phyloP scores from a whole-genome alignment of 2,329 filamentous ascomycete genomes.

The Periconia macrospinosa region DNA sequence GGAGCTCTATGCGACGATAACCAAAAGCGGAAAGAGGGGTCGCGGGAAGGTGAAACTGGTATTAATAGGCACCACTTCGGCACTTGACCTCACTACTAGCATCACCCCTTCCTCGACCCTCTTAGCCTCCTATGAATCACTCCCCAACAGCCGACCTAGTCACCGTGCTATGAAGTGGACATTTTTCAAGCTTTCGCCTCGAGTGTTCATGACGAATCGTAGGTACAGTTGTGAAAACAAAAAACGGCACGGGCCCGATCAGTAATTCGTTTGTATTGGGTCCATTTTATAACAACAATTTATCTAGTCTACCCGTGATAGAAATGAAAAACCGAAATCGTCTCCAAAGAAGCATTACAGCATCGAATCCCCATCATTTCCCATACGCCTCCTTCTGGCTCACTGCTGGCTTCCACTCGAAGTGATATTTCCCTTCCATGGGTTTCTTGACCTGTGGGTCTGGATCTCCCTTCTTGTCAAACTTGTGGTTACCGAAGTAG shows the following conservation, averaged over 20 bases:
- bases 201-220: too few relatives aligned
- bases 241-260: too few relatives aligned
- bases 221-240: too few relatives aligned
- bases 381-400: constrained; percentile 19
- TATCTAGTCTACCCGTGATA: too few relatives aligned
- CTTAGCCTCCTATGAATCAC: background rate
- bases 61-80: background rate
- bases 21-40: background rate
- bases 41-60: background rate
- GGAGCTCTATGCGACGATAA: background rate
- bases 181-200: too few relatives aligned
- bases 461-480: constrained; percentile 59
- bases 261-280: too few relatives aligned
- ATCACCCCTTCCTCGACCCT: background rate
- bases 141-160: background rate
- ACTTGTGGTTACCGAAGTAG: constrained; percentile 70
- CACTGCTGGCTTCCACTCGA: constrained; percentile 60
- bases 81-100: background rate
- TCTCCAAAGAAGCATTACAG: background rate
- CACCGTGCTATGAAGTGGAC: too few relatives aligned
- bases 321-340: background rate
- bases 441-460: constrained; percentile 51
- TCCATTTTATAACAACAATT: too few relatives aligned
- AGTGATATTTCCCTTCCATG: constrained; percentile 62
- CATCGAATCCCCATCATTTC: too few relatives aligned